These are phyloP conservation scores for Pachysandra terminalis DNA, from an alignment of 164 flowering plant species.

Conservation along the genomic window DNA sequence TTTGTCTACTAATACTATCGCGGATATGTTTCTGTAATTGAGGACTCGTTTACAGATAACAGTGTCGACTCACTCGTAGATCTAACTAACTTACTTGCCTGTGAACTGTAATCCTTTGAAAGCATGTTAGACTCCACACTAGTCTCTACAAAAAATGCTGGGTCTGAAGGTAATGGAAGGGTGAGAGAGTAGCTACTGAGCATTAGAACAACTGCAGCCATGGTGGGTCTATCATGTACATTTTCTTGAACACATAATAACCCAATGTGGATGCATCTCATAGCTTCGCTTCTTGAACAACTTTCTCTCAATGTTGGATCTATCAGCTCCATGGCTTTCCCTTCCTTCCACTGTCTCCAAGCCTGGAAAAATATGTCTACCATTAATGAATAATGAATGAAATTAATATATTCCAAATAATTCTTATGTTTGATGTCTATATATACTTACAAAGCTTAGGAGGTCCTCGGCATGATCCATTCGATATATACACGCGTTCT, in stretches of 20 bases:
- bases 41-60: constrained; percentile 1
- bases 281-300: constrained; percentile 18
- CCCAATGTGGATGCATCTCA: too few relatives aligned
- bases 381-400: not conserved
- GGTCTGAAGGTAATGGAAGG: constrained; percentile 21
- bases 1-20: too few relatives aligned
- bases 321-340: constrained; percentile 17
- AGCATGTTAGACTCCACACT: not conserved
- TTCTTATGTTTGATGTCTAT: too few relatives aligned
- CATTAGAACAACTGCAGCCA: too few relatives aligned
- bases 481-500: constrained; percentile 14
- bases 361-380: constrained; percentile 16
- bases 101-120: not conserved
- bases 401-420: too few relatives aligned
- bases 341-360: constrained; percentile 21
- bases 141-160: constrained; percentile 9
- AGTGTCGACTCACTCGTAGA: not conserved
- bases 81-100: not conserved
- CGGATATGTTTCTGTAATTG: constrained; percentile 1
- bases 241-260: too few relatives aligned
- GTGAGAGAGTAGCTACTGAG: constrained; percentile 15
- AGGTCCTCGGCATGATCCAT: constrained; percentile 2
- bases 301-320: constrained; percentile 18
- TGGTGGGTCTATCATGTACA: constrained; percentile 31
- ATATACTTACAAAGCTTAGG: constrained; percentile 27